phyloP scores from a whole-genome alignment of 768 basidiomycete genomes.

The Chlorophyllum brunneum region DNA sequence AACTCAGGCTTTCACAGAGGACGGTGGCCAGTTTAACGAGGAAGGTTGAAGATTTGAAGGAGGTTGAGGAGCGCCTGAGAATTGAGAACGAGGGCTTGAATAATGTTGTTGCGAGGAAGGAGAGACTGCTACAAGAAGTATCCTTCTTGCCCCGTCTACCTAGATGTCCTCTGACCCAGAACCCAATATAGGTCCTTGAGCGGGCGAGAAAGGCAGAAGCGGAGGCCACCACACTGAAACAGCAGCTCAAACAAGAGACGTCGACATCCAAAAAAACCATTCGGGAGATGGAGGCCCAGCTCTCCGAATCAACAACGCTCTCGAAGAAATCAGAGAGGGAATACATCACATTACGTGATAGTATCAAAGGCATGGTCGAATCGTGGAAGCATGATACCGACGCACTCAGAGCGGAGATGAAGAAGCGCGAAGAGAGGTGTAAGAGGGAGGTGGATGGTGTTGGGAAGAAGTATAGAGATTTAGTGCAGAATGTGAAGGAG shows the following conservation, averaged over 20 bases:
- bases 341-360: slow-evolving; percentile 75
- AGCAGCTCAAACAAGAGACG: slow-evolving; percentile 72
- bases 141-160: background rate
- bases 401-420: slow-evolving; percentile 69
- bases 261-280: slow-evolving; percentile 68
- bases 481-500: slow-evolving; percentile 60
- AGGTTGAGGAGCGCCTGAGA: slow-evolving; percentile 75
- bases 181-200: slow-evolving; percentile 56
- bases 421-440: slow-evolving; percentile 65
- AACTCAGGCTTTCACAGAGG: slow-evolving; percentile 76
- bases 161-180: background rate
- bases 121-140: slow-evolving; percentile 76
- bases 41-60: slow-evolving; percentile 86
- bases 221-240: slow-evolving; percentile 63
- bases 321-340: slow-evolving; percentile 82
- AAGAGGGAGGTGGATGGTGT: slow-evolving; percentile 63
- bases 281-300: slow-evolving; percentile 74
- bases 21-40: slow-evolving; percentile 81
- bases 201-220: slow-evolving; percentile 85
- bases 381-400: slow-evolving; percentile 75
- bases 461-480: slow-evolving; percentile 63
- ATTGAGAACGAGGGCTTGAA: slow-evolving; percentile 87
- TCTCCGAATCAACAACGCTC: slow-evolving; percentile 70
- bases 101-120: slow-evolving; percentile 85
- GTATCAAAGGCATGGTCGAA: slow-evolving; percentile 67